Conservation (phyloP, 768 basidiomycete species). For the Gelatoporia subvermispora region DNA sequence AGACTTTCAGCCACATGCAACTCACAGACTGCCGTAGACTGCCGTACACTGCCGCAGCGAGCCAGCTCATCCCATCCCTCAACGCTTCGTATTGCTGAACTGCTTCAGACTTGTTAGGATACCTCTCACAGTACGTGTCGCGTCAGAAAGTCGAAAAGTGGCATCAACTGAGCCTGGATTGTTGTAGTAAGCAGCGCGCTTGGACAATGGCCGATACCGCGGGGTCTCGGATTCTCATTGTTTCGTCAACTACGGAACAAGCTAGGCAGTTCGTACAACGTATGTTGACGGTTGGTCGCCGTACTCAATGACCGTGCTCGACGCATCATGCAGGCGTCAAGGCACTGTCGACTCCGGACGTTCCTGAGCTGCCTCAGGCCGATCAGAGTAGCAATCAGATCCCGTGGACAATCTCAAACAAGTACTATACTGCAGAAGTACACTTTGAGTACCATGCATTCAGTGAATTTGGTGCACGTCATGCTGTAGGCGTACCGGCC, state of each 20-base stretch:
- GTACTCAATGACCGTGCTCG: slow-evolving; percentile 7
- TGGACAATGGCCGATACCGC: slow-evolving; percentile 8
- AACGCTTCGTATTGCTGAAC: too few species aligned
- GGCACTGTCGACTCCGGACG: slow-evolving; percentile 9
- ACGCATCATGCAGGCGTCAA: slow-evolving; percentile 19
- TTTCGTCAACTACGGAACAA: slow-evolving; percentile 20
- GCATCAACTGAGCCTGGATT: too few species aligned
- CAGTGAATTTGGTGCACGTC: slow-evolving; percentile 36
- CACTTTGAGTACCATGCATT: slow-evolving; percentile 55
- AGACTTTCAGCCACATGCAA: too few species aligned
- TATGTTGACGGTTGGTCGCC: slow-evolving; percentile 14
- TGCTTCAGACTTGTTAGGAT: too few species aligned
- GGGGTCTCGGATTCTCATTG: slow-evolving; percentile 19
- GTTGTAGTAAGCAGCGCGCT: too few species aligned
- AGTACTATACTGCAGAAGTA: slow-evolving; percentile 77
- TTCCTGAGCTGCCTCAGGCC: background rate
- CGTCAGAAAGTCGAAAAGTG: too few species aligned
- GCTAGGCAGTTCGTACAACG: slow-evolving; percentile 23
- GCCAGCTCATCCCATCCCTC: too few species aligned
- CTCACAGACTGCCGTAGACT: too few species aligned
- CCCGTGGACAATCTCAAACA: slow-evolving; percentile 76
- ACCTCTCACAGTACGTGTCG: too few species aligned
- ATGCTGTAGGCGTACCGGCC: slow-evolving; percentile 54
- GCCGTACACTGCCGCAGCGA: too few species aligned
- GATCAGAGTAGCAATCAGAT: slow-evolving; percentile 24